These are phyloP conservation scores for Pelargonium australe DNA, from an alignment of 441 rosid genomes.

Conservation along the genomic window DNA sequence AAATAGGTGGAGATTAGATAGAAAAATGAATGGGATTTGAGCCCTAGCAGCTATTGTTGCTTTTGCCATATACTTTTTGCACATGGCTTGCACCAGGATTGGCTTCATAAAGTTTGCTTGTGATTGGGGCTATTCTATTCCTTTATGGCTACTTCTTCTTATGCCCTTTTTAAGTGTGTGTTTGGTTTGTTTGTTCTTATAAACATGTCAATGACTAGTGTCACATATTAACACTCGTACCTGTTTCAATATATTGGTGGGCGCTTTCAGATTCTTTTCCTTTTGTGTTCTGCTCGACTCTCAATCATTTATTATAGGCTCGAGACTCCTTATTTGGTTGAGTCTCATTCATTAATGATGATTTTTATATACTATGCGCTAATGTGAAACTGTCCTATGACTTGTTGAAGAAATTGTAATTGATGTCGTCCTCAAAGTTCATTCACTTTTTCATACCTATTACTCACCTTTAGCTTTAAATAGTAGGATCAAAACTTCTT, in stretches of 20 bases:
- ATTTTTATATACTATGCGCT: too few species aligned
- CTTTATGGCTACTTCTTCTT: slow-evolving; percentile 21
- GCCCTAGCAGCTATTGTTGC: slow-evolving; percentile 4
- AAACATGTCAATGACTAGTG: not conserved
- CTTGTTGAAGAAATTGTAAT: too few species aligned
- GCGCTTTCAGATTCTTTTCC: not conserved
- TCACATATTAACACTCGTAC: too few species aligned
- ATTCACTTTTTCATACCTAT: too few species aligned
- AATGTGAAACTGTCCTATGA: too few species aligned
- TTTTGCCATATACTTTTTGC: slow-evolving; percentile 34
- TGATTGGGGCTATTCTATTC: slow-evolving; percentile 29
- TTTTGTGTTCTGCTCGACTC: too few species aligned
- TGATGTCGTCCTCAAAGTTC: too few species aligned
- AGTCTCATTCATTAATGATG: too few species aligned
- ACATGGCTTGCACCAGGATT: slow-evolving; percentile 42
- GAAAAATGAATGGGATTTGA: slow-evolving; percentile 3
- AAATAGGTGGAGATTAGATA: slow-evolving; percentile 5
- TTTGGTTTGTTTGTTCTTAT: not conserved
- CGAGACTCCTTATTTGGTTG: too few species aligned
- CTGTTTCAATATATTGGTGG: not conserved
- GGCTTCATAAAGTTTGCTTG: slow-evolving; percentile 38
- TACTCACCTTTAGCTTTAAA: too few species aligned
- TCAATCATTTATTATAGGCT: too few species aligned
- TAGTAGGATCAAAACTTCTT: too few species aligned
- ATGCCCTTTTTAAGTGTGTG: not conserved